phyloP scores from a whole-genome alignment of 768 basidiomycete genomes.

The Tulasnella sp. region DNA sequence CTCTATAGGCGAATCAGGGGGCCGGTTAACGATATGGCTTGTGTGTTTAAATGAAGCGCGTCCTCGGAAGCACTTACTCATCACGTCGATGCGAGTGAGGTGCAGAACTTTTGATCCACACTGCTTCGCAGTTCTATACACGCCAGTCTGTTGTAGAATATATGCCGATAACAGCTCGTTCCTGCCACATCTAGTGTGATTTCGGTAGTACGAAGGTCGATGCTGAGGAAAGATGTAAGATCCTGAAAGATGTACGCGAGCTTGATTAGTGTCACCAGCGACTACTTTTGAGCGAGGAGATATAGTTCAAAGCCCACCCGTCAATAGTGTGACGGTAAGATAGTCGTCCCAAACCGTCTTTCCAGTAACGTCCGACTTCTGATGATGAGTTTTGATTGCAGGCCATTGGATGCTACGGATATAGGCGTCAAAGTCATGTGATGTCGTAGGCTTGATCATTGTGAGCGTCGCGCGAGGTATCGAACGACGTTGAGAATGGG shows the following conservation, averaged over 20 bases:
- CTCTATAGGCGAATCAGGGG: background rate
- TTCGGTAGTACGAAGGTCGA: background rate
- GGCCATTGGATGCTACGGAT: constrained; percentile 1
- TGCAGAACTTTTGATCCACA: constrained; percentile 13
- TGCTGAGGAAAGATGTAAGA: constrained; percentile 2
- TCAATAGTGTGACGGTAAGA: background rate
- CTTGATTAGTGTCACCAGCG: background rate
- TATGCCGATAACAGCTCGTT: constrained; percentile 6
- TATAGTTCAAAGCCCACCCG: background rate
- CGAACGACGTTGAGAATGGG: background rate
- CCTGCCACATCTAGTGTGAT: background rate
- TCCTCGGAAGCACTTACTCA: too few species aligned
- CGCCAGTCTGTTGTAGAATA: constrained; percentile 1
- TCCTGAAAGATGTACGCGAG: background rate
- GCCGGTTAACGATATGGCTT: too few species aligned
- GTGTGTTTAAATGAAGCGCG: too few species aligned
- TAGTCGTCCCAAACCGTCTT: constrained; percentile 6
- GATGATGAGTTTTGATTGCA: background rate
- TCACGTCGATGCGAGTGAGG: background rate
- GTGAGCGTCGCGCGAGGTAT: background rate
- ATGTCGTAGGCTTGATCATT: background rate
- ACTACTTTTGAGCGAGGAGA: background rate
- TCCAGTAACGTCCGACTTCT: constrained; percentile 6
- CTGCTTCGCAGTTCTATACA: constrained; percentile 2
- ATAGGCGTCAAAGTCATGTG: background rate